phyloP scores from a whole-genome alignment of 306 rosid species.

The Luffa acutangula region DNA sequence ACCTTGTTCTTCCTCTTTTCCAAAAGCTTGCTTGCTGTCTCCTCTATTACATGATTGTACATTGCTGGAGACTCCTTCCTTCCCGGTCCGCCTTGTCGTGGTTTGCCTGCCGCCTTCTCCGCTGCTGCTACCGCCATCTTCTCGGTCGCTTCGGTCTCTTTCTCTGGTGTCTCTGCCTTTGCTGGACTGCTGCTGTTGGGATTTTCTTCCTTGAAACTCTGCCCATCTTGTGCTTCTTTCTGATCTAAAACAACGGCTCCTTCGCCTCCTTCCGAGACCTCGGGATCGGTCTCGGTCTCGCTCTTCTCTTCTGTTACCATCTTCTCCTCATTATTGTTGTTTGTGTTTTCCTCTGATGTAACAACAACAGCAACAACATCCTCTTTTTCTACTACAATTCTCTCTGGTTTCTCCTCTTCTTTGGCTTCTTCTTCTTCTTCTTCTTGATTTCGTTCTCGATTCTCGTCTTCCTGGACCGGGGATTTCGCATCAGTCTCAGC shows the following conservation, averaged over 20 bases:
- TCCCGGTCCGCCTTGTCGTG: constrained; percentile 14
- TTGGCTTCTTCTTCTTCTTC: constrained; percentile 8
- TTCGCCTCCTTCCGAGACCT: neutral
- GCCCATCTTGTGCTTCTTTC: constrained; percentile 16
- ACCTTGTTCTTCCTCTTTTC: constrained; percentile 69
- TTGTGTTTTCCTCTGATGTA: neutral
- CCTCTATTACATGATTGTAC: constrained; percentile 67
- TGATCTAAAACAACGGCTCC: constrained; percentile 5
- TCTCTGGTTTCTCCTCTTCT: constrained; percentile 13
- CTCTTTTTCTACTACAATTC: neutral
- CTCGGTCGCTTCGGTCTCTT: neutral
- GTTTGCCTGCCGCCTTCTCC: neutral
- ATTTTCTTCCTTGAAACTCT: constrained; percentile 5
- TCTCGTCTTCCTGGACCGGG: constrained; percentile 5
- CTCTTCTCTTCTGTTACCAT: neutral
- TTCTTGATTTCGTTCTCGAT: constrained; percentile 1
- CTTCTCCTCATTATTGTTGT: neutral
- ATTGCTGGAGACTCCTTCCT: constrained; percentile 39
- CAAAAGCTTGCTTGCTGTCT: constrained; percentile 40
- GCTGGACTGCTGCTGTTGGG: constrained; percentile 1
- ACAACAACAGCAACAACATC: neutral
- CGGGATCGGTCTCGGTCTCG: neutral
- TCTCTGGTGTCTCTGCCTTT: constrained; percentile 6
- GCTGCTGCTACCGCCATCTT: neutral
- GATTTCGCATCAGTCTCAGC: neutral